A percentile compares a stretch with the other conserved stretches of the same genome.
phyloP scores from a whole-genome alignment of 768 basidiomycete species.

The Podaxis pistillaris region DNA sequence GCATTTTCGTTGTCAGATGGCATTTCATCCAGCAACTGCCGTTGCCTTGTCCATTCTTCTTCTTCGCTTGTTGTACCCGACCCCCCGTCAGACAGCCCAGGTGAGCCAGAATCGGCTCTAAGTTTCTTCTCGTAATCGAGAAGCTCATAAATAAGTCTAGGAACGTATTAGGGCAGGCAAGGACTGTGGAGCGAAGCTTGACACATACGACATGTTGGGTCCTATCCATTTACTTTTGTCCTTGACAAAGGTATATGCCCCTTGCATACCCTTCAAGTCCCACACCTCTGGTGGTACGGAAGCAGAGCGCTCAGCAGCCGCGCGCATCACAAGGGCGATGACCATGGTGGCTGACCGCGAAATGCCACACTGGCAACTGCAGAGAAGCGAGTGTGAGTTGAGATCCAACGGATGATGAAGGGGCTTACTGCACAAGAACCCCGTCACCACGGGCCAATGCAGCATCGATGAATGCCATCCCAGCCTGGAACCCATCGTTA shows the following conservation, averaged over 20 bases:
- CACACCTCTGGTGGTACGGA: conserved; percentile 73
- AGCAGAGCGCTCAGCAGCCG: conserved; percentile 68
- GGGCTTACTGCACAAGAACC: conserved; percentile 79
- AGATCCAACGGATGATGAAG: conserved; percentile 15
- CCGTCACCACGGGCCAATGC: conserved; percentile 75
- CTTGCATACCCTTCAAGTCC: conserved; percentile 85
- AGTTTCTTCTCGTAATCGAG: conserved; percentile 85
- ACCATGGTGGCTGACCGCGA: conserved; percentile 88
- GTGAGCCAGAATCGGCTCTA: conserved; percentile 47
- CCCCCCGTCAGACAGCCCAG: conserved; percentile 45
- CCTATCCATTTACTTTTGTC: conserved; percentile 85
- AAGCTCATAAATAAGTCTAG: conserved; percentile 89
- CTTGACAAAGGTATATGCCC: conserved; percentile 87
- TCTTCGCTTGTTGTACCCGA: conserved; percentile 53
- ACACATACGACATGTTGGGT: conserved; percentile 91
- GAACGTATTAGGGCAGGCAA: conserved; percentile 18
- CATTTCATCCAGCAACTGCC: conserved; percentile 57
- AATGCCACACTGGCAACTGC: conserved; percentile 90
- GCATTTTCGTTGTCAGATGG: conserved; percentile 43
- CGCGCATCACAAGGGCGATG: conserved; percentile 92
- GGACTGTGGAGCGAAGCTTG: conserved; percentile 17
- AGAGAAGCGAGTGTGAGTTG: conserved; percentile 20
- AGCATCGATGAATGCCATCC: conserved; percentile 80
- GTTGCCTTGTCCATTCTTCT: conserved; percentile 78
- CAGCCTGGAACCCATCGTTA: conserved; percentile 70